Evolutionary conservation across 2,329 filamentous ascomycete species (phyloP).

Genomic region (Colletotrichum destructivum): DNA sequence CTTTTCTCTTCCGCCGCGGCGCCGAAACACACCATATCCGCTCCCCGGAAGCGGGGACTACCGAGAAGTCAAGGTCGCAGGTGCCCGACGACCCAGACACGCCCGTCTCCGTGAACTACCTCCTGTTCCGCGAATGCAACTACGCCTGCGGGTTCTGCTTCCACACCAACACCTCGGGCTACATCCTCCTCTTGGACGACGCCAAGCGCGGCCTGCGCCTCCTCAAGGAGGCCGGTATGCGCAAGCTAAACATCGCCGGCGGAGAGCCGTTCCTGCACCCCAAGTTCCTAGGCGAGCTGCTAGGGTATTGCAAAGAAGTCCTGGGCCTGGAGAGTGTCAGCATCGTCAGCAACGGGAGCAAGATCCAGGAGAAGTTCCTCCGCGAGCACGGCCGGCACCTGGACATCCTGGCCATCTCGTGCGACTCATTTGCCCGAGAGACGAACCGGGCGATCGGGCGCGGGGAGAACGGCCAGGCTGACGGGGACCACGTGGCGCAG

Average conservation of each 20-base stretch:
- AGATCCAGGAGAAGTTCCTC: constrained; percentile 61
- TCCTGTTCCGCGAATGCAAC: constrained; percentile 42
- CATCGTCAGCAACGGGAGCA: constrained; percentile 69
- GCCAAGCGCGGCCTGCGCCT: constrained; percentile 62
- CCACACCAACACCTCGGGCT: constrained; percentile 66
- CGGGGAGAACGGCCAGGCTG: constrained; percentile 47
- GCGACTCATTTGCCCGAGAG: constrained; percentile 66
- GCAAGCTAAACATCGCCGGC: constrained; percentile 69
- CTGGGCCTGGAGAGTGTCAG: constrained; percentile 65
- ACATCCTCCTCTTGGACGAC: constrained; percentile 56
- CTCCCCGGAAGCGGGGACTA: too few species aligned
- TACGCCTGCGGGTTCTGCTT: constrained; percentile 68
- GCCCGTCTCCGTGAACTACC: constrained; percentile 43
- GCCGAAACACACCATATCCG: too few species aligned
- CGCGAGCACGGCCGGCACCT: constrained; percentile 58
- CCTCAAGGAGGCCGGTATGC: constrained; percentile 66
- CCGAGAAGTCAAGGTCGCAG: not conserved
- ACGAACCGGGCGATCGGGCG: constrained; percentile 68
- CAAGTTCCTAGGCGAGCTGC: constrained; percentile 58
- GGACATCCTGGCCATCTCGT: constrained; percentile 70
- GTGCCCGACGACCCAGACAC: not conserved
- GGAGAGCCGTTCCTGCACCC: constrained; percentile 69
- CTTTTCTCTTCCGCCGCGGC: too few species aligned
- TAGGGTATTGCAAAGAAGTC: constrained; percentile 63
- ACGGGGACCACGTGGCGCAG: constrained; percentile 59